These are phyloP conservation scores for Septoria linicola DNA, from an alignment of 2,329 filamentous ascomycete species.

Conservation along the genomic window DNA sequence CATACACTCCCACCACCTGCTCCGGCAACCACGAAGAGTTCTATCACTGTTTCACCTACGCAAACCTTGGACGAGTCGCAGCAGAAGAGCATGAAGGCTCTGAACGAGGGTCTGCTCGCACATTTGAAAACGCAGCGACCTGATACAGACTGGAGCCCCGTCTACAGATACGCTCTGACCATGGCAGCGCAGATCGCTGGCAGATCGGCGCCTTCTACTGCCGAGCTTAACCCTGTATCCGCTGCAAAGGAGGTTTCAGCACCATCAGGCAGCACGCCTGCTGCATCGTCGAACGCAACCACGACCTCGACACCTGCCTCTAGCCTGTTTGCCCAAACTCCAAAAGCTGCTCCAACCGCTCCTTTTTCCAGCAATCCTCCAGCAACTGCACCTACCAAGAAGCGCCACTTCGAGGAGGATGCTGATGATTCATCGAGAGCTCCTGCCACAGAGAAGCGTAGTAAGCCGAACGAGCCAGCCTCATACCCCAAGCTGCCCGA, in stretches of 20 bases:
- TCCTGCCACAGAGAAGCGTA: slow-evolving; percentile 36
- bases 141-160: slow-evolving; percentile 31
- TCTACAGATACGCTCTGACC: slow-evolving; percentile 32
- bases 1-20: slow-evolving; percentile 13
- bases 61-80: slow-evolving; percentile 6
- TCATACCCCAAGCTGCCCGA: slow-evolving; percentile 35
- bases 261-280: neutral
- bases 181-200: slow-evolving; percentile 29
- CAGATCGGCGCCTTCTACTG: slow-evolving; percentile 11
- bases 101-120: slow-evolving; percentile 33
- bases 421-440: slow-evolving; percentile 17
- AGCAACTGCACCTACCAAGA: slow-evolving; percentile 32
- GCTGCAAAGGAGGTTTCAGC: neutral
- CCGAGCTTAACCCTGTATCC: slow-evolving; percentile 15
- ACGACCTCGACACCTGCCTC: neutral
- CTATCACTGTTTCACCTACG: neutral
- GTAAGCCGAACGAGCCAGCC: slow-evolving; percentile 30
- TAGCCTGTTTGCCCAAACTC: slow-evolving; percentile 21
- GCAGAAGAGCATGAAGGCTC: slow-evolving; percentile 23
- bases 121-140: slow-evolving; percentile 30
- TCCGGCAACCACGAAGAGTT: slow-evolving; percentile 1
- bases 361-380: slow-evolving; percentile 27
- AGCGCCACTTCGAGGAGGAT: slow-evolving; percentile 31
- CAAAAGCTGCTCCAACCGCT: slow-evolving; percentile 19
- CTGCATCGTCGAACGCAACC: neutral